phyloP scores from a whole-genome alignment of 192 early-diverging fungal species.

The Coemansia brasiliensis region DNA sequence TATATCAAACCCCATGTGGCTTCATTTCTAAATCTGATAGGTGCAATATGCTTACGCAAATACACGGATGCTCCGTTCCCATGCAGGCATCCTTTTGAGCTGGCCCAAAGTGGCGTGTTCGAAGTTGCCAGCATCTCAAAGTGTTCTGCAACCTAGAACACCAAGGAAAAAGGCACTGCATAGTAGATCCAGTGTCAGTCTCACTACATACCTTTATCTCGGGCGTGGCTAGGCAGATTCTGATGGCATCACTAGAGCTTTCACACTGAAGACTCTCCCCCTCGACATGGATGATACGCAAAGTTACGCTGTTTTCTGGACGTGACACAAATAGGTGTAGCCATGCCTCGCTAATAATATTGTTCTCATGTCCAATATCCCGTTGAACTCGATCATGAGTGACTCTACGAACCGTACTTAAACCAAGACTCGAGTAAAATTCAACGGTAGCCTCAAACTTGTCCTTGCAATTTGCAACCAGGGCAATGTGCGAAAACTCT shows the following conservation, averaged over 20 bases:
- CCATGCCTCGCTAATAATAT: conserved; percentile 50
- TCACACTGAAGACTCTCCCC: conserved; percentile 1
- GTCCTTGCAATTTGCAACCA: conserved; percentile 28
- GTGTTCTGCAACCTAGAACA: neutral
- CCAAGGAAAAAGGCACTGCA: neutral
- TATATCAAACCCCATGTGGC: neutral
- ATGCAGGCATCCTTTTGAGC: neutral
- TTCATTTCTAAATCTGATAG: neutral
- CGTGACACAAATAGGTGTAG: conserved; percentile 59
- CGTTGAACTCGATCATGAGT: conserved; percentile 32
- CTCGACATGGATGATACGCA: conserved; percentile 39
- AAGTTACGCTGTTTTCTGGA: conserved; percentile 35
- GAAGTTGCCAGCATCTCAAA: neutral
- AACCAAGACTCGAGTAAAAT: conserved; percentile 64
- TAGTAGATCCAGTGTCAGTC: neutral
- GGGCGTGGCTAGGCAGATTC: conserved; percentile 28
- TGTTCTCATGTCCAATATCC: conserved; percentile 31
- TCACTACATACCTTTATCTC: conserved; percentile 29
- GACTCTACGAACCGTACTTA: conserved; percentile 49
- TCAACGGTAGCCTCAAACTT: conserved; percentile 40
- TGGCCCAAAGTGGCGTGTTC: neutral
- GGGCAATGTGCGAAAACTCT: conserved; percentile 48
- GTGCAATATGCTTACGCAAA: conserved; percentile 4
- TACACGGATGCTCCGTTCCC: conserved; percentile 2
- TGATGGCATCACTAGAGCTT: conserved; percentile 16